Conservation (phyloP, 768 basidiomycete genomes). For the Aureoboletus auriporus region DNA sequence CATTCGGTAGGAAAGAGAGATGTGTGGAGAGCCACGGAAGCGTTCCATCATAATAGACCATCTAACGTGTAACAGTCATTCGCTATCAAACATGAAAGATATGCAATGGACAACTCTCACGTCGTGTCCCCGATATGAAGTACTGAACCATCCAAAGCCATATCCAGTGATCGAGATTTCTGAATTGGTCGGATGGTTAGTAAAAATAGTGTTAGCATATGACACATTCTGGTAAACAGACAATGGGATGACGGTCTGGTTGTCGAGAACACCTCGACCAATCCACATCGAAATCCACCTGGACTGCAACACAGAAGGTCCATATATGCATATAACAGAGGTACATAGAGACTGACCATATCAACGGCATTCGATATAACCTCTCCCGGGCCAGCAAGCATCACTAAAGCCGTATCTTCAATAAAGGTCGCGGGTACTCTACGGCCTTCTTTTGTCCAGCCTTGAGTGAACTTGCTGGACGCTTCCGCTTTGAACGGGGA, state of each 20-base stretch:
- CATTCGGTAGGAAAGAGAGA: conserved; percentile 32
- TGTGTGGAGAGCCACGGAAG: conserved; percentile 32
- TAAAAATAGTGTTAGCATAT: conserved; percentile 25
- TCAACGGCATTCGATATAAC: conserved; percentile 40
- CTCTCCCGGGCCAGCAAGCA: conserved; percentile 37
- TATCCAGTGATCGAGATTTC: conserved; percentile 33
- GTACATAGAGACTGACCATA: conserved; percentile 31
- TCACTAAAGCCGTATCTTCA: conserved; percentile 19
- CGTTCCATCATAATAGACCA: conserved; percentile 32
- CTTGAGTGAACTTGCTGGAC: conserved; percentile 31
- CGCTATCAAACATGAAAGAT: background rate
- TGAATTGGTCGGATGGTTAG: conserved; percentile 5
- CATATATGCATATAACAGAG: background rate
- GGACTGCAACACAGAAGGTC: conserved; percentile 22
- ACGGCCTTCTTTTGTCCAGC: conserved; percentile 31
- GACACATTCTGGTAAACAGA: conserved; percentile 29
- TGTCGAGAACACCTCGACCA: conserved; percentile 29
- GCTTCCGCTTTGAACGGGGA: conserved; percentile 28
- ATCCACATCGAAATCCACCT: conserved; percentile 38
- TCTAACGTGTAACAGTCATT: conserved; percentile 23
- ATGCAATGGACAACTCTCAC: conserved; percentile 18
- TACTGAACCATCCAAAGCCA: conserved; percentile 40
- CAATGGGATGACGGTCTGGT: conserved; percentile 31
- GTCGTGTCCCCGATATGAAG: conserved; percentile 38
- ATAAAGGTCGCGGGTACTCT: conserved; percentile 32